Evolutionary conservation across 2,329 filamentous ascomycete genomes (phyloP).

Genomic region (Sporothrix variecibatus): DNA sequence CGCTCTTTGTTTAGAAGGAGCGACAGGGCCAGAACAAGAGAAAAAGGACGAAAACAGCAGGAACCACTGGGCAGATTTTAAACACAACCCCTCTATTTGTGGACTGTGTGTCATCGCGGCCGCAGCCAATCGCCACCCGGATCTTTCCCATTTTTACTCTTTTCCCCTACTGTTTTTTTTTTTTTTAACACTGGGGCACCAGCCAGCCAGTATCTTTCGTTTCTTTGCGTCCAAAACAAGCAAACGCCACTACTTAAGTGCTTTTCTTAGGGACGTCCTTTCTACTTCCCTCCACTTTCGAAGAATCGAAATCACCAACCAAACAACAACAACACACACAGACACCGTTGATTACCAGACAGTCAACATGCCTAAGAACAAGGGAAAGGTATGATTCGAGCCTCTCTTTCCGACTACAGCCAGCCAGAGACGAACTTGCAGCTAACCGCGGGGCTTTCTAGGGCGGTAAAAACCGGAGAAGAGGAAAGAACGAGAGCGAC

Average conservation of each 20-base stretch:
- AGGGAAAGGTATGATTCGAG: slow-evolving; percentile 75
- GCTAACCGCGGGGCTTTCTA: neutral
- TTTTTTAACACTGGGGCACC: slow-evolving; percentile 3
- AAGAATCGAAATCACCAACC: slow-evolving; percentile 1
- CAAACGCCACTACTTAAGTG: slow-evolving; percentile 10
- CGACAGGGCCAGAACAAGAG: neutral
- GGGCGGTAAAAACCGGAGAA: slow-evolving; percentile 96
- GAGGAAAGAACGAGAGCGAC: slow-evolving; percentile 99
- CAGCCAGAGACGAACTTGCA: neutral
- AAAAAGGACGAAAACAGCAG: slow-evolving; percentile 22
- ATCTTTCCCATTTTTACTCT: slow-evolving; percentile 21
- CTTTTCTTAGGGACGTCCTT: slow-evolving; percentile 10
- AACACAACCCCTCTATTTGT: slow-evolving; percentile 27
- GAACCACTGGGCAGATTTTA: slow-evolving; percentile 13
- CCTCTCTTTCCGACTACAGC: neutral
- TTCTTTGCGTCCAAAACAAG: neutral
- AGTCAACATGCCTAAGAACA: slow-evolving; percentile 91
- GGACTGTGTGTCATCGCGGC: slow-evolving; percentile 21
- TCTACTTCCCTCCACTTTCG: slow-evolving; percentile 9
- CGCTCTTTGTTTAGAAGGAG: neutral
- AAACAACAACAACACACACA: neutral
- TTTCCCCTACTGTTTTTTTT: neutral
- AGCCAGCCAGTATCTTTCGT: neutral
- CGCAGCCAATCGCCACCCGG: slow-evolving; percentile 22
- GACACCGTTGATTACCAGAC: neutral